Conservation (phyloP, 1,139 yeast genomes). For the Candida frijolesensis region DNA sequence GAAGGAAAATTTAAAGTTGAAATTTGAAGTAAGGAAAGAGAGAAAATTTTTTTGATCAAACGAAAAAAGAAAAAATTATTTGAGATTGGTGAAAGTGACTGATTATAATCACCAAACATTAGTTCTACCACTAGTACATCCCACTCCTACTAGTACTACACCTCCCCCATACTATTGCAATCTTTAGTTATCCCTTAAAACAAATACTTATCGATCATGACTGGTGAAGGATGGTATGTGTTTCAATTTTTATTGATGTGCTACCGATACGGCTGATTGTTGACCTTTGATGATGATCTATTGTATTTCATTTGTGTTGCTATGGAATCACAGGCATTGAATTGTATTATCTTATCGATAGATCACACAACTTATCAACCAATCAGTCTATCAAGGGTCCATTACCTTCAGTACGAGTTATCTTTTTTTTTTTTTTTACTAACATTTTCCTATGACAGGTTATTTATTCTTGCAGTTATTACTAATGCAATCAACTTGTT, state of each 20-base stretch:
- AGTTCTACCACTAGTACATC: background rate
- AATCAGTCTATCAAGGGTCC: too few species aligned
- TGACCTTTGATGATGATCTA: background rate
- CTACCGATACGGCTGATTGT: background rate
- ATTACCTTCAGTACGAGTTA: too few species aligned
- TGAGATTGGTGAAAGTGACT: background rate
- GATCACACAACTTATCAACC: too few species aligned
- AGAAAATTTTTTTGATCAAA: background rate
- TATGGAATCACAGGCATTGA: too few species aligned
- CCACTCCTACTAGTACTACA: background rate
- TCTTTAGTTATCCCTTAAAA: background rate
- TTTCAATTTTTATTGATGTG: background rate
- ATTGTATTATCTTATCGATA: too few species aligned
- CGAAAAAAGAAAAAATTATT: background rate
- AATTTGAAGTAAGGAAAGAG: conserved; percentile 13
- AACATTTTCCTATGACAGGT: conserved; percentile 32
- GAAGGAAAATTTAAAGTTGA: conserved; percentile 19
- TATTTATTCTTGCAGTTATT: conserved; percentile 82
- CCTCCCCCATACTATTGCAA: too few species aligned
- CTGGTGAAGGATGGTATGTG: conserved; percentile 17
- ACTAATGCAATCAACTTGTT: conserved; percentile 86
- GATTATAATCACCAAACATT: background rate
- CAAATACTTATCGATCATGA: conserved; percentile 9
- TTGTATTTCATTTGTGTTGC: background rate
- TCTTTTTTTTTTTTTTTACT: too few species aligned